phyloP scores from a whole-genome alignment of 441 rosid genomes.

The Manihot esculenta region DNA sequence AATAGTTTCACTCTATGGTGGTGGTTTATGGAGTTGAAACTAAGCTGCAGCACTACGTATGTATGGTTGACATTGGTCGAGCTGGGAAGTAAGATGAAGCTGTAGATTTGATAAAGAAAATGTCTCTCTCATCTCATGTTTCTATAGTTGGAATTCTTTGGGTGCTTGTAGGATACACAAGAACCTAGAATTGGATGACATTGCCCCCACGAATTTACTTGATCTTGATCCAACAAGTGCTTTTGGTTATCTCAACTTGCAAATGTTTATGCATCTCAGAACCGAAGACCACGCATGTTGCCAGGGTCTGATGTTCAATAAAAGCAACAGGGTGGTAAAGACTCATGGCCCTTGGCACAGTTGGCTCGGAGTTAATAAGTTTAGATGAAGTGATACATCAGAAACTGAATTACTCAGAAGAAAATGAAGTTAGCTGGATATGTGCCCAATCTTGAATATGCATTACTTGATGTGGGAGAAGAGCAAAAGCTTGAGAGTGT shows the following conservation, averaged over 20 bases:
- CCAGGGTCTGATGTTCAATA: slow-evolving; percentile 52
- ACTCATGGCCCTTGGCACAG: slow-evolving; percentile 53
- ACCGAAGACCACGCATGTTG: slow-evolving; percentile 61
- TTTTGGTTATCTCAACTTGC: slow-evolving; percentile 65
- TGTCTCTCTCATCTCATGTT: slow-evolving; percentile 65
- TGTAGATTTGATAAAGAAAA: slow-evolving; percentile 52
- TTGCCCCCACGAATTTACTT: slow-evolving; percentile 55
- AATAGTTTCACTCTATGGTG: slow-evolving; percentile 56
- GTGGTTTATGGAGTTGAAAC: slow-evolving; percentile 55
- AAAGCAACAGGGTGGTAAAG: slow-evolving; percentile 52
- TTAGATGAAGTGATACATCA: slow-evolving; percentile 61
- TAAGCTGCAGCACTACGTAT: slow-evolving; percentile 65
- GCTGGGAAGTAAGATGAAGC: slow-evolving; percentile 74
- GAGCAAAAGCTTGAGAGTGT: no score
- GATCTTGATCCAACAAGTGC: slow-evolving; percentile 56
- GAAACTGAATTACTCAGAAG: slow-evolving; percentile 53
- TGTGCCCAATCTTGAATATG: slow-evolving; percentile 61
- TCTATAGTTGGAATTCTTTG: slow-evolving; percentile 73
- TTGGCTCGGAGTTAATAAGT: slow-evolving; percentile 63
- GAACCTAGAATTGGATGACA: slow-evolving; percentile 58
- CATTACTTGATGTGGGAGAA: slow-evolving; percentile 58
- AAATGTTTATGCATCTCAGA: slow-evolving; percentile 57
- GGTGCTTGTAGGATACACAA: slow-evolving; percentile 83
- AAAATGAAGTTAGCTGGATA: slow-evolving; percentile 67
- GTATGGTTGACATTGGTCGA: slow-evolving; percentile 85